Percentiles rank a stretch among this genome's conserved stretches.
Conservation (phyloP, 148 eudicot species). For the Rheum nobile region DNA sequence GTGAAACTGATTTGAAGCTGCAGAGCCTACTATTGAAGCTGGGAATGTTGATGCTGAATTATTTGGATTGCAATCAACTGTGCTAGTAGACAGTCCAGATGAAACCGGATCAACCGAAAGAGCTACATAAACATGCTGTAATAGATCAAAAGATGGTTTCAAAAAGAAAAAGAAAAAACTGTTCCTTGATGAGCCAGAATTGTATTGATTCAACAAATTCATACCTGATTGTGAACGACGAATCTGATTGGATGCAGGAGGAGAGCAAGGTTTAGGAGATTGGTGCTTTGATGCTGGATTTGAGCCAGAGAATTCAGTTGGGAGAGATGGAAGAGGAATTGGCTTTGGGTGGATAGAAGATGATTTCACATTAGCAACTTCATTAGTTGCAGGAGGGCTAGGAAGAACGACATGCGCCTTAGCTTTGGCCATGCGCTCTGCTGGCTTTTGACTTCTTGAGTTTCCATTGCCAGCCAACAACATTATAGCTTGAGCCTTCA, state of each 20-base stretch:
- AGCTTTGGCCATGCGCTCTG: constrained; percentile 12
- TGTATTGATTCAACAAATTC: background rate
- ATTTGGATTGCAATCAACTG: background rate
- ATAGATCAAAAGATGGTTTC: background rate
- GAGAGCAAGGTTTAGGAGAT: background rate
- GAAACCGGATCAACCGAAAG: background rate
- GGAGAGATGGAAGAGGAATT: background rate
- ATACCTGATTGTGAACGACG: background rate
- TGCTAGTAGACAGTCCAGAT: background rate
- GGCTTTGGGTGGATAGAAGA: background rate
- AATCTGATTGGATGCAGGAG: background rate
- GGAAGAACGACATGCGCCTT: constrained; percentile 12
- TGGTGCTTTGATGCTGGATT: background rate
- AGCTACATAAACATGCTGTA: background rate
- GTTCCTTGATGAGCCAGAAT: background rate
- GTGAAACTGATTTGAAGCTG: background rate
- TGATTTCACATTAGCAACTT: background rate
- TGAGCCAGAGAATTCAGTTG: constrained; percentile 9
- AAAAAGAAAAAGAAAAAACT: too few relatives aligned
- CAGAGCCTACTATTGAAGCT: background rate
- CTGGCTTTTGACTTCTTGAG: constrained; percentile 9
- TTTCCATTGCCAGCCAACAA: constrained; percentile 65
- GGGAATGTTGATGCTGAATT: background rate
- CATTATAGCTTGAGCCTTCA: constrained; percentile 82
- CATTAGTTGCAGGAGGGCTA: background rate